Evolutionary conservation across 208 protist species (phyloP), one percentile per base, ranked within the genome.

Genomic region (Trypanosoma theileri): DNA sequence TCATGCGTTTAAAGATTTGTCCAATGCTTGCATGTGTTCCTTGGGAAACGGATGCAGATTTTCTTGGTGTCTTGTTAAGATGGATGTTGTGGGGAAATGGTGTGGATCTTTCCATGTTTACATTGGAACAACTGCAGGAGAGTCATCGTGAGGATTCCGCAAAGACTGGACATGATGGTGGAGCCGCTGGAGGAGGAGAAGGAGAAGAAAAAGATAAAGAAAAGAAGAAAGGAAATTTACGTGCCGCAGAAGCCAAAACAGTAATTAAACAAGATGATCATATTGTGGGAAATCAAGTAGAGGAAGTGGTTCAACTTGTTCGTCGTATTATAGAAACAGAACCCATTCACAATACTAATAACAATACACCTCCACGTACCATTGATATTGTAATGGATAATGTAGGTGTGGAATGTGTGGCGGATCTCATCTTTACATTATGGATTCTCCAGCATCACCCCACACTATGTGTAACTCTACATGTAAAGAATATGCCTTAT

Each of bases 371-470:
- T 19, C 54, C 24, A 57, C 59, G 42, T 40, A 80, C 60, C 45
- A 73, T 96, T 31, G 84, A 96, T 65, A 88, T 96, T 59, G 88
- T 96, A 21, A 91, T 91, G 79, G 91, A 96, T 74, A 96, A 96
- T 71, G 82, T 89, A 42, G 91, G 91, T 40, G 88, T 94, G 28
- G 88, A 96, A 79, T 83, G 77, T 54, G 68, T 94, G n/a, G 68
- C 82, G 0, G 91, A 96, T 68, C 35, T 96, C 22, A 83, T 80
- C 57, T 82, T 96, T 48, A 80, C 76, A 17, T 71, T 94, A 24
- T 96, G 90, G 88, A 77, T 91, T 55, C 57, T 93, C 31, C 68
- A 82, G 16, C 78, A 88, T 57, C 56, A 76, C 69, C 55, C 71
- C 44, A 40, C 65, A 2, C 70, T 79, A 14, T 50, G 66, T 17